Evolutionary conservation across 169 alveolate genomes (phyloP), one percentile per base, ranked within the genome.

Genomic region (Babesia bovis): DNA sequence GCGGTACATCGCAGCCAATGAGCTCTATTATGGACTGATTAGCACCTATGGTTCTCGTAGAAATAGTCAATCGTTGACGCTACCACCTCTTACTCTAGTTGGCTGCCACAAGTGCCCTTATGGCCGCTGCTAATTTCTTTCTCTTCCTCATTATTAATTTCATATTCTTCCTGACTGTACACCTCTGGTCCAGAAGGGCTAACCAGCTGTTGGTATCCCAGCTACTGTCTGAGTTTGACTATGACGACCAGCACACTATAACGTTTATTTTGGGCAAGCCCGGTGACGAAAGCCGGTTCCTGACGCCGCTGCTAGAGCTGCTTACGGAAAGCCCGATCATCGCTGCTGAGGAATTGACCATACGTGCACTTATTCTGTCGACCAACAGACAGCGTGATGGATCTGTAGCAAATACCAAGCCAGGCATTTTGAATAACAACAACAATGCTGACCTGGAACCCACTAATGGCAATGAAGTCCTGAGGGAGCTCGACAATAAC

Each of bases 281-380:
- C 26, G 96, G 91, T 75, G 98, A 95, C 71, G 98, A 95, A 83
- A 81, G 92, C 19, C 91, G 92, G 95, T 95, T 92, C 83, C 90
- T 94, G 71, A 76, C 89, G 32, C 98, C 98, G 3, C 86, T 96
- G 26, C 89, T 94, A 38, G 49, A 72, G 49, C 57, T 79, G 7
- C 66, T 42, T 33, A 63, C 28, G 60, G 57, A 38, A 15, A 23
- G 57, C 12, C 35, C 61, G 40, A 15, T n/a, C 44, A 49, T n/a
- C 12, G 33, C 66, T 5, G 32, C 19, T 21, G 50, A 56, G 28
- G 66, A 32, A 12, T 35, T 56, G 50, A 32, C 35, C 4, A n/a
- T 51, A 7, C 33, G 57, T 7, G 44, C 72, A 13, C 59, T 87
- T 36, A 50, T 60, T 26, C 82, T 87, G 15, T 55, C 87, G 26